Conservation (phyloP, 2,329 filamentous ascomycete species). For the Nannizziopsis barbatae region DNA sequence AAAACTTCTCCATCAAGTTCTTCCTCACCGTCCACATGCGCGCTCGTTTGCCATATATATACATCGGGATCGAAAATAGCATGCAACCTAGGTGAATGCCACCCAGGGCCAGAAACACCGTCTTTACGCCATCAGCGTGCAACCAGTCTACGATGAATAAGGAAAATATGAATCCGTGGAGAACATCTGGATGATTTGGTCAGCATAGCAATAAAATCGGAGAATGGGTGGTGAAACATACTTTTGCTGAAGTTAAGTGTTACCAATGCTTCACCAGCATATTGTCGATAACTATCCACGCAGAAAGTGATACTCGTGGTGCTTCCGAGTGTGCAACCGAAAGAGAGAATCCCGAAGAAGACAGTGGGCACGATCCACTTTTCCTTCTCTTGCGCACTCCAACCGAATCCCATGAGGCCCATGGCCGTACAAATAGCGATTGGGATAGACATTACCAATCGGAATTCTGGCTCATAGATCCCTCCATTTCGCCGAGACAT, state of each 20-base stretch:
- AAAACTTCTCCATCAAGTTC: constrained; percentile 75
- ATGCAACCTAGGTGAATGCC: constrained; percentile 71
- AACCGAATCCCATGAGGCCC: constrained; percentile 93
- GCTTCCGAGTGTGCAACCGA: constrained; percentile 79
- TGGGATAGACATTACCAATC: constrained; percentile 75
- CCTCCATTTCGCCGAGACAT: constrained; percentile 84
- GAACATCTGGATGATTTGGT: constrained; percentile 45
- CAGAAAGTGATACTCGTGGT: constrained; percentile 91
- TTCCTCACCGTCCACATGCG: constrained; percentile 88
- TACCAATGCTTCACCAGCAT: constrained; percentile 86
- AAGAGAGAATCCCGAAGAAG: constrained; percentile 86
- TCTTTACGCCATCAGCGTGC: constrained; percentile 59
- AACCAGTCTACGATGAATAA: constrained; percentile 84
- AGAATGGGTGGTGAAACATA: constrained; percentile 25
- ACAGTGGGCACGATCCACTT: constrained; percentile 84
- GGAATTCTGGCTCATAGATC: constrained; percentile 88
- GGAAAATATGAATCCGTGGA: constrained; percentile 80
- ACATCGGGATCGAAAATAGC: constrained; percentile 75
- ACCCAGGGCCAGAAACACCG: constrained; percentile 71
- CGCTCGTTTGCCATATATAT: constrained; percentile 79
- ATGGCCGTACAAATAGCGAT: constrained; percentile 67
- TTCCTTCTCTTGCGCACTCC: constrained; percentile 65
- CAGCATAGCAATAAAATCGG: background rate
- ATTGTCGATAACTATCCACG: constrained; percentile 85
- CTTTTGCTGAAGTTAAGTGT: constrained; percentile 91